Base-by-base conservation (phyloP, 202 grass and related monocot genomes). In the Panicum virgatum region DNA sequence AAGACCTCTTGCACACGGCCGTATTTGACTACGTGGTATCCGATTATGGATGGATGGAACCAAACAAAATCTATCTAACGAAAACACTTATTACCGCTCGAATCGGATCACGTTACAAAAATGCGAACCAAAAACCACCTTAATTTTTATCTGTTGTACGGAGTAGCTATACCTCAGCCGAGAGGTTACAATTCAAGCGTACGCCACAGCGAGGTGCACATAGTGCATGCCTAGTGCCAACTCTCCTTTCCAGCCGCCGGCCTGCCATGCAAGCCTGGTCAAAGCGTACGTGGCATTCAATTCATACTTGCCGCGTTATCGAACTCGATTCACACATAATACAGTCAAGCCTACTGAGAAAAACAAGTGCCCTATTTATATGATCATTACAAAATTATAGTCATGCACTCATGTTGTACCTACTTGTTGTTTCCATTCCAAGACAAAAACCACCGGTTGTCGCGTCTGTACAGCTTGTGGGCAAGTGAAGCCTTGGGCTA, bases 231-330 rank as follows among this genome's bases (percentile, higher is more conserved):
- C n/a, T 20, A 20, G 48, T 48, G 18, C 29, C 43, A 78, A 79
- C 62, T 66, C 26, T 53, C 16, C 46, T 56, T 53, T 68, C 61
- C 13, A 7, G 25, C 20, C 8, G 27, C 29, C 43, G 14, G 54
- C 22, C 54, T 26, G 22, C 22, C 25, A 51, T 52, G 46, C 30
- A 38, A 54, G 51, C 72, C 39, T 57, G 72, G 77, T 80, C 77
- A 80, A 68, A 56, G 14, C 51, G 1, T 66, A 79, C 62, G 30
- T 23, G 76, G 12, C 13, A 51, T 79, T n/a, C n/a, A n/a, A n/a
- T n/a, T 66, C 29, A 52, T 16, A 66, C 77, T 42, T 42, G 46
- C 29, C 9, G 20, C 13, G 63, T 51, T 66, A 51, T 66, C 12
- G 25, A 25, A 25, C 43, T 52, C 19, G 36, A 16, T 78, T 63